phyloP scores from a whole-genome alignment of 805 yeast genomes.

The Spathaspora gorwiae region DNA sequence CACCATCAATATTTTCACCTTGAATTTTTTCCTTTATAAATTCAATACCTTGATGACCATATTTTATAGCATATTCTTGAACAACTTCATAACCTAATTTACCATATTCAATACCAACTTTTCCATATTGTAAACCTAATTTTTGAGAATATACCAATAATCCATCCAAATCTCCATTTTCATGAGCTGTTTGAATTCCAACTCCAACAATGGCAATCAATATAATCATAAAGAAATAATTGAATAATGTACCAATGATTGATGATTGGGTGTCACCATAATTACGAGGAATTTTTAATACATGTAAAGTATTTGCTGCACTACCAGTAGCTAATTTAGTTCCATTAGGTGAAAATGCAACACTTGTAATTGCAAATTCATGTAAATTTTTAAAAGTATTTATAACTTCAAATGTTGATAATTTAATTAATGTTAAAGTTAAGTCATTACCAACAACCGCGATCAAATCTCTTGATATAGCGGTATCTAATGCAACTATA shows the following conservation, averaged over 20 bases:
- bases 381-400: slow-evolving; percentile 61
- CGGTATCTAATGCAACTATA: slow-evolving; percentile 47
- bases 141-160: slow-evolving; percentile 14
- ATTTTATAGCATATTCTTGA: slow-evolving; percentile 2
- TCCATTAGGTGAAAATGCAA: slow-evolving; percentile 67
- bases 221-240: slow-evolving; percentile 29
- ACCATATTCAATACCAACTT: slow-evolving; percentile 16
- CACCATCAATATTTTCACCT: slow-evolving; percentile 19
- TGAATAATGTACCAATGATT: slow-evolving; percentile 27
- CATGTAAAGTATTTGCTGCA: slow-evolving; percentile 69
- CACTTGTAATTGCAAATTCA: slow-evolving; percentile 70
- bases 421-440: slow-evolving; percentile 54
- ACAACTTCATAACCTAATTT: slow-evolving; percentile 5
- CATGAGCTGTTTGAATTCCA: slow-evolving; percentile 30
- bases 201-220: slow-evolving; percentile 28
- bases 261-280: slow-evolving; percentile 38
- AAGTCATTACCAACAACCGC: slow-evolving; percentile 65
- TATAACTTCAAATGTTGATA: slow-evolving; percentile 47
- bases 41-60: slow-evolving; percentile 14
- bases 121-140: slow-evolving; percentile 21
- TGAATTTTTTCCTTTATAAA: slow-evolving; percentile 25
- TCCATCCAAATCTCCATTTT: slow-evolving; percentile 30
- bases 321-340: slow-evolving; percentile 65
- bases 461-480: slow-evolving; percentile 39
- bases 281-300: slow-evolving; percentile 54